Percentiles rank a stretch among this genome's conserved stretches.
phyloP scores from a whole-genome alignment of 2,329 filamentous ascomycete genomes.

The Claviceps africana region DNA sequence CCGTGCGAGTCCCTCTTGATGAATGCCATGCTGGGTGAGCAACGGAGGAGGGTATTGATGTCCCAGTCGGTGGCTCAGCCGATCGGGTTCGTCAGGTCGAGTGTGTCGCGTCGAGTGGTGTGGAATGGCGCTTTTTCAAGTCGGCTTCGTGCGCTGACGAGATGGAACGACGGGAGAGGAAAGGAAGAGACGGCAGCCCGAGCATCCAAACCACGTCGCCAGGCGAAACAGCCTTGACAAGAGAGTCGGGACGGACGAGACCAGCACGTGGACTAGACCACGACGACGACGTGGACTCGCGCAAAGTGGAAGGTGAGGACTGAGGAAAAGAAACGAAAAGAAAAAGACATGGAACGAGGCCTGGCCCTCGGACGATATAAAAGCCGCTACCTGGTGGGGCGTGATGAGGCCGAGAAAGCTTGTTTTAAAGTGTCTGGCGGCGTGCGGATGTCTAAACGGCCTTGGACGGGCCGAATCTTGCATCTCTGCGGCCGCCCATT shows the following conservation, averaged over 20 bases:
- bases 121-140: neutral
- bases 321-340: too few relatives aligned
- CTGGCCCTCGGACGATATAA: too few relatives aligned
- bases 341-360: too few relatives aligned
- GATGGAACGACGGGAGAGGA: neutral
- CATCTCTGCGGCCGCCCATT: too few relatives aligned
- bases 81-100: too few relatives aligned
- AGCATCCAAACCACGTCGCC: neutral
- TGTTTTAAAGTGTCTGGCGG: too few relatives aligned
- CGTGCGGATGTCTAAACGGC: too few relatives aligned
- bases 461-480: too few relatives aligned
- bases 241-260: neutral
- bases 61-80: neutral
- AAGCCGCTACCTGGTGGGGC: too few relatives aligned
- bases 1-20: constrained; percentile 12
- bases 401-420: too few relatives aligned
- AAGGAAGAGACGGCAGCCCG: neutral
- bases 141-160: neutral
- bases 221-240: neutral
- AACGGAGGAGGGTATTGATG: neutral
- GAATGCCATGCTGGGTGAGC: constrained; percentile 7
- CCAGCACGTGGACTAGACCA: neutral
- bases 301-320: neutral
- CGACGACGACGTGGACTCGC: too few relatives aligned
- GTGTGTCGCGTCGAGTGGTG: neutral